phyloP scores from a whole-genome alignment of 768 basidiomycete genomes.

The Wakefieldia striispora region DNA sequence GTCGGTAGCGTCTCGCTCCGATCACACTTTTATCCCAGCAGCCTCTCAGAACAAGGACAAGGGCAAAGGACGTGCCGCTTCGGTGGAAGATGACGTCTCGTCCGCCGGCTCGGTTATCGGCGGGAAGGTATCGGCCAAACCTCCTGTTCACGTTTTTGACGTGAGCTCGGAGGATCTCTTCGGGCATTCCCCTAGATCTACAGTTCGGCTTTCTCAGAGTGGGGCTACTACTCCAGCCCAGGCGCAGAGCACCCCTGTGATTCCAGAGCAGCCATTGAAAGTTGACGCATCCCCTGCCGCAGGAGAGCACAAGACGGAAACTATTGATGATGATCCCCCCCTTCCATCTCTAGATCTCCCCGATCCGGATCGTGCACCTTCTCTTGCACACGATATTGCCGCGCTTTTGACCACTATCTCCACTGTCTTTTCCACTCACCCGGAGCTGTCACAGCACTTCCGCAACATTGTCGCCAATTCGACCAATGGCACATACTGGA shows the following conservation, averaged over 20 bases:
- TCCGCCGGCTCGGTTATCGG: conserved; percentile 43
- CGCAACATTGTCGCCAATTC: conserved; percentile 64
- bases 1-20: conserved; percentile 30
- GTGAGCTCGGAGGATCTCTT: conserved; percentile 31
- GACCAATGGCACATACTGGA: conserved; percentile 67
- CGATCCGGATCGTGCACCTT: conserved; percentile 32
- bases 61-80: conserved; percentile 32
- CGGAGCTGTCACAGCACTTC: conserved; percentile 67
- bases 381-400: conserved; percentile 65
- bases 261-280: conserved; percentile 22
- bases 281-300: conserved; percentile 6
- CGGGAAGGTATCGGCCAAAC: conserved; percentile 48
- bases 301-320: conserved; percentile 11
- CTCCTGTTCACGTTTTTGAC: conserved; percentile 60
- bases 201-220: conserved; percentile 11
- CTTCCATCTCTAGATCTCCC: conserved; percentile 44
- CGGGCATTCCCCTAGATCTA: conserved; percentile 14
- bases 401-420: conserved; percentile 55
- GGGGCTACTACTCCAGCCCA: conserved; percentile 32
- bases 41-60: conserved; percentile 48
- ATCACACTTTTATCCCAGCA: conserved; percentile 16
- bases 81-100: conserved; percentile 33
- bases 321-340: conserved; percentile 43
- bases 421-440: conserved; percentile 58
- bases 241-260: conserved; percentile 42